Conservation (phyloP, 257 asterid species). For the Forsythia suspensa region DNA sequence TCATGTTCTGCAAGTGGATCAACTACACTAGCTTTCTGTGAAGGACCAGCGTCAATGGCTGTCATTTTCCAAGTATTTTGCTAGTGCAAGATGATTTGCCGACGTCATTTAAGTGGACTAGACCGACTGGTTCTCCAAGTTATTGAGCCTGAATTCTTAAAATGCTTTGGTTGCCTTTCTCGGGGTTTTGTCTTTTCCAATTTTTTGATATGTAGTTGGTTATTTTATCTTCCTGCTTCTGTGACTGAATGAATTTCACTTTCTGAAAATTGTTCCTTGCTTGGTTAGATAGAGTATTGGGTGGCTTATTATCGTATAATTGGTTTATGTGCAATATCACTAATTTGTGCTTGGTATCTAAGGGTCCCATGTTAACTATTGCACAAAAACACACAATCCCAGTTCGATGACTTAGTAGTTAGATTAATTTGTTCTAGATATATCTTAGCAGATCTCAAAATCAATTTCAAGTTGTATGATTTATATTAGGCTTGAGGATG, state of each 20-base stretch:
- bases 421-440: neutral
- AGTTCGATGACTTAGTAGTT: neutral
- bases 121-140: neutral
- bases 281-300: neutral
- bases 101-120: neutral
- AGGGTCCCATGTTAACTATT: neutral
- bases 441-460: too few relatives aligned
- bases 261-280: neutral
- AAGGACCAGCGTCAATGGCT: conserved; percentile 38
- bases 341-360: neutral
- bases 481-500: neutral
- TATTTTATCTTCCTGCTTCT: neutral
- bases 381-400: neutral
- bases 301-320: neutral
- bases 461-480: neutral
- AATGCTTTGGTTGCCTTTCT: neutral
- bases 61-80: conserved; percentile 58
- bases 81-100: conserved; percentile 26
- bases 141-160: neutral
- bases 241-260: neutral
- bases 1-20: conserved; percentile 54
- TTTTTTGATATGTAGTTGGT: neutral
- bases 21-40: conserved; percentile 36
- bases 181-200: neutral
- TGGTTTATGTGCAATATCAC: neutral